A percentile compares a stretch with the other conserved stretches of the same genome.
Conservation (phyloP, 768 basidiomycete genomes). For the Cystobasidium tubakii region DNA sequence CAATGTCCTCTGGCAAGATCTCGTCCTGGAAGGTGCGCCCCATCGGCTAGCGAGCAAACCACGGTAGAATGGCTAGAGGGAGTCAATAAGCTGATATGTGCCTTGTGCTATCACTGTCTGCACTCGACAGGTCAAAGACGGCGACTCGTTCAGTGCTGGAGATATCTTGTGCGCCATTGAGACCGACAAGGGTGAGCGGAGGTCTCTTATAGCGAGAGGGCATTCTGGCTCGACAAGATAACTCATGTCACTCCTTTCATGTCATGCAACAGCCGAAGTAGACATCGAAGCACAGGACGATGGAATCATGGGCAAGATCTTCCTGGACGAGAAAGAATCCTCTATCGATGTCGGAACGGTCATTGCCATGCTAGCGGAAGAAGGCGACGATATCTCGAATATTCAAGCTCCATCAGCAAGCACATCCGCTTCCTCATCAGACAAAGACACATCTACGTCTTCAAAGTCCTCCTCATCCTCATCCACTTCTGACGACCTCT, state of each 20-base stretch:
- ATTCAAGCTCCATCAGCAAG: slow-evolving; percentile 55
- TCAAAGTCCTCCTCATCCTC: slow-evolving; percentile 23
- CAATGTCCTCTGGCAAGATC: slow-evolving; percentile 34
- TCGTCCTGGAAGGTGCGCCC: slow-evolving; percentile 29
- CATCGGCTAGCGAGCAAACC: slow-evolving; percentile 1
- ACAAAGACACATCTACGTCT: slow-evolving; percentile 13
- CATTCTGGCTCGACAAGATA: background rate
- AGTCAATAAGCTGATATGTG: no score
- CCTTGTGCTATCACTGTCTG: no score
- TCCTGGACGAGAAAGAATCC: slow-evolving; percentile 71
- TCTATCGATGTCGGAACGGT: slow-evolving; percentile 77
- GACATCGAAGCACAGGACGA: slow-evolving; percentile 99
- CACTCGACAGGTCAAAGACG: slow-evolving; percentile 92
- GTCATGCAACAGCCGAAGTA: slow-evolving; percentile 62
- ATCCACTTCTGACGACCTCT: slow-evolving; percentile 37
- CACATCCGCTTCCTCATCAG: slow-evolving; percentile 25
- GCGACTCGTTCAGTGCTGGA: slow-evolving; percentile 77
- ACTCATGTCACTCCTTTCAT: background rate
- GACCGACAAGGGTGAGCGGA: slow-evolving; percentile 79
- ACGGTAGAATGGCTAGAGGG: no score
- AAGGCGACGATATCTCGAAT: slow-evolving; percentile 88
- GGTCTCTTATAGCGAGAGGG: background rate
- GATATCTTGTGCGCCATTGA: slow-evolving; percentile 97
- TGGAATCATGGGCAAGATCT: slow-evolving; percentile 90
- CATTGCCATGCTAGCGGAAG: slow-evolving; percentile 89